Evolutionary conservation across 441 rosid genomes (phyloP).

Genomic region (Arabidopsis hybrid): DNA sequence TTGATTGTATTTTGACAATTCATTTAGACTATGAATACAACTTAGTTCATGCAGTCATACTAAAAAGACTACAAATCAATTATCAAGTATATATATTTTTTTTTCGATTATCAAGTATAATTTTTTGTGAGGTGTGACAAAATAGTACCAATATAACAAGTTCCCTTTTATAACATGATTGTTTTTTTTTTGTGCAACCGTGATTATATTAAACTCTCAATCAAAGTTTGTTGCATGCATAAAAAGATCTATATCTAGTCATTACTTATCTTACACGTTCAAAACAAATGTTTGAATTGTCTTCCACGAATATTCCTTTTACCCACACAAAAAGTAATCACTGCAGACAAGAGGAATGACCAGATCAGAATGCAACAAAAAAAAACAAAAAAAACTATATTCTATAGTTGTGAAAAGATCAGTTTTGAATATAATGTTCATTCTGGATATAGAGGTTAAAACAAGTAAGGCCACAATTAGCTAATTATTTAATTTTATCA

Average conservation of each 20-base stretch:
- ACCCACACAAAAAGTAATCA: background rate
- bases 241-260: background rate
- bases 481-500: background rate
- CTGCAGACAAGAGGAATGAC: slow-evolving; percentile 13
- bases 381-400: background rate
- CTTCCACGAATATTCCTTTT: slow-evolving; percentile 18
- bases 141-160: background rate
- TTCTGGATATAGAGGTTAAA: slow-evolving; percentile 14
- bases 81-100: too few relatives aligned
- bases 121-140: too few relatives aligned
- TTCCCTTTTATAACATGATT: background rate
- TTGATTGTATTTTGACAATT: background rate
- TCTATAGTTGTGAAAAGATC: slow-evolving; percentile 11
- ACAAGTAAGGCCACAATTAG: slow-evolving; percentile 29
- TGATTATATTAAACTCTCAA: too few relatives aligned
- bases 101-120: too few relatives aligned
- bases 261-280: background rate
- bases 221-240: too few relatives aligned
- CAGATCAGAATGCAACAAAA: slow-evolving; percentile 20
- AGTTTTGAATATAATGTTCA: slow-evolving; percentile 14
- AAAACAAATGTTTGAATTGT: slow-evolving; percentile 10
- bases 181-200: too few relatives aligned
- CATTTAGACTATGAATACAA: background rate
- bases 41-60: background rate
- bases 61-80: background rate